phyloP scores from a whole-genome alignment of 345 rosid species.

The Diplotaxis tenuifolia region DNA sequence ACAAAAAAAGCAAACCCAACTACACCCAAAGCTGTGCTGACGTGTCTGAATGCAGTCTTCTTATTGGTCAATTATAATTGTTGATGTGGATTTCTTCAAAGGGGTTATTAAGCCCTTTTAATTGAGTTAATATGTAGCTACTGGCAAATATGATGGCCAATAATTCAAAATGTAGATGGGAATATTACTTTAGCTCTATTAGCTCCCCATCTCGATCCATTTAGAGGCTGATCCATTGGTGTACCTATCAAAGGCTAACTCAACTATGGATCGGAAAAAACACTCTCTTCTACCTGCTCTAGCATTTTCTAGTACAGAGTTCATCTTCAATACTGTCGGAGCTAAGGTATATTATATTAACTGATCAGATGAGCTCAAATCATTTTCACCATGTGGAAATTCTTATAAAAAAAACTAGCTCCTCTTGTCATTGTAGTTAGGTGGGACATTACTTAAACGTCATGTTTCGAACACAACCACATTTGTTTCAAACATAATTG shows the following conservation, averaged over 20 bases:
- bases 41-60: too few species aligned
- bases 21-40: too few species aligned
- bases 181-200: constrained; percentile 44
- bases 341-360: constrained; percentile 34
- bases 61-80: too few species aligned
- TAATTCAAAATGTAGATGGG: constrained; percentile 43
- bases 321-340: constrained; percentile 37
- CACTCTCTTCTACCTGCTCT: constrained; percentile 44
- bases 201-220: constrained; percentile 34
- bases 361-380: not conserved
- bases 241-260: constrained; percentile 42
- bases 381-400: not conserved
- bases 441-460: constrained; percentile 29
- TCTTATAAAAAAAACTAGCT: not conserved
- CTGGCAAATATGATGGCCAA: constrained; percentile 50
- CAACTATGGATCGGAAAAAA: constrained; percentile 47
- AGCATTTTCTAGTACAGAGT: not conserved
- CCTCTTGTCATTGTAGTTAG: constrained; percentile 34
- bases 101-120: too few species aligned
- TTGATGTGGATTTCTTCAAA: too few species aligned
- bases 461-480: constrained; percentile 39
- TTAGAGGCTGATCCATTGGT: constrained; percentile 43
- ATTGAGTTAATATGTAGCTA: too few species aligned
- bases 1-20: too few species aligned
- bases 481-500: constrained; percentile 49